phyloP scores from a whole-genome alignment of 1,139 yeast genomes.

The Yamadazyma epiphylla region DNA sequence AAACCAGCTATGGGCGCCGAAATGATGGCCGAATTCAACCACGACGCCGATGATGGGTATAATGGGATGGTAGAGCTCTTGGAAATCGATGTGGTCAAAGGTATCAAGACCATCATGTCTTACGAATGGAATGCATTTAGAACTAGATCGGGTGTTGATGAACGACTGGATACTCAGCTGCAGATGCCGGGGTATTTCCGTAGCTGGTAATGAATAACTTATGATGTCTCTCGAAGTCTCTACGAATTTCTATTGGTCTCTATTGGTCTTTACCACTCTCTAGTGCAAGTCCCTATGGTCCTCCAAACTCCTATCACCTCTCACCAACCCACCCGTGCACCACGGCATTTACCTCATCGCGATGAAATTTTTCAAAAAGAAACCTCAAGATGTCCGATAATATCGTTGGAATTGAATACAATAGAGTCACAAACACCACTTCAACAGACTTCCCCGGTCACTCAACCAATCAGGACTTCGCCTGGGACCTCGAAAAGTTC shows the following conservation, averaged over 20 bases:
- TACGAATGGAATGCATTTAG: no score
- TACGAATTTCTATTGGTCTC: no score
- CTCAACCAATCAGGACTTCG: conserved; percentile 53
- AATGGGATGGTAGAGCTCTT: conserved; percentile 35
- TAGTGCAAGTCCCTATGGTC: no score
- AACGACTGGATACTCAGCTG: no score
- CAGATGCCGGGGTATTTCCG: no score
- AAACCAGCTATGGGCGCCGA: not conserved
- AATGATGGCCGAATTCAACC: conserved; percentile 10
- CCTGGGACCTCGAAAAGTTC: conserved; percentile 86
- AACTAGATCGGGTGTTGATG: no score
- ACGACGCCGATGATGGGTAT: conserved; percentile 35
- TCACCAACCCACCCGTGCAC: no score
- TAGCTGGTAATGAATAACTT: no score
- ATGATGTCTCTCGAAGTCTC: no score
- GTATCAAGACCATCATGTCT: conserved; percentile 18
- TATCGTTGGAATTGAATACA: conserved; percentile 84
- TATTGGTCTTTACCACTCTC: no score
- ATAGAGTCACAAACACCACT: conserved; percentile 83
- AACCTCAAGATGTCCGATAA: conserved; percentile 43
- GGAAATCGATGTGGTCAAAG: conserved; percentile 22
- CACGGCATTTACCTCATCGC: conserved; percentile 10
- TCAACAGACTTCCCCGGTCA: conserved; percentile 91
- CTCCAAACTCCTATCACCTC: conserved; percentile 4
- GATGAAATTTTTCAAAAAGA: no score